Conservation (phyloP, 2,329 filamentous ascomycete species). For the Scedosporium aurantiacum region DNA sequence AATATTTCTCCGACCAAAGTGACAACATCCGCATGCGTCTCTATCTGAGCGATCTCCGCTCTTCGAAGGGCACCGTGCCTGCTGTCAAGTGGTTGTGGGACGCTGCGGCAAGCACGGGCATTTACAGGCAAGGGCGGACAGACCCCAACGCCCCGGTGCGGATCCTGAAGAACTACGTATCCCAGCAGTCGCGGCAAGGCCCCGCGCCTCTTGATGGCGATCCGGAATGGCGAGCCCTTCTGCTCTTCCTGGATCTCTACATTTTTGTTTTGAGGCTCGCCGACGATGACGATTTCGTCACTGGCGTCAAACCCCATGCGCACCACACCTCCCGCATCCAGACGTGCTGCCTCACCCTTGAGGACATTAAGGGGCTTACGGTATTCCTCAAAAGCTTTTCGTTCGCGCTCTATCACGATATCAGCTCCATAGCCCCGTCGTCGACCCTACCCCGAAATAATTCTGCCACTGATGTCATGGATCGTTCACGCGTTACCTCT, state of each 20-base stretch:
- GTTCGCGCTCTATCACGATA: slow-evolving; percentile 80
- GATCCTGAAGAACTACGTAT: slow-evolving; percentile 16
- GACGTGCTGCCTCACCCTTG: slow-evolving; percentile 57
- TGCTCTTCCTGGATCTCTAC: slow-evolving; percentile 90
- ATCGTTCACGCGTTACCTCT: slow-evolving; percentile 13
- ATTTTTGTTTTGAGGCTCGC: slow-evolving; percentile 85
- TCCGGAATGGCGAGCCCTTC: slow-evolving; percentile 76
- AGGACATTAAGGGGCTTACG: slow-evolving; percentile 63
- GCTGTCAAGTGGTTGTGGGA: slow-evolving; percentile 82
- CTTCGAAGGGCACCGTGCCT: slow-evolving; percentile 35
- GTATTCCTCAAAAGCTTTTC: slow-evolving; percentile 82
- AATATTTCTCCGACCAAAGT: slow-evolving; percentile 68
- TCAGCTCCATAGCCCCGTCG: slow-evolving; percentile 43
- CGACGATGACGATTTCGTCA: slow-evolving; percentile 92
- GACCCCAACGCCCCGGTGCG: slow-evolving; percentile 5
- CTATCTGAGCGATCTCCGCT: slow-evolving; percentile 61
- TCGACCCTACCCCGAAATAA: neutral
- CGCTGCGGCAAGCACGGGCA: slow-evolving; percentile 32
- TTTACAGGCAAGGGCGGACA: slow-evolving; percentile 10
- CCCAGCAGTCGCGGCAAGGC: slow-evolving; percentile 8
- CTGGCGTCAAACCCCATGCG: slow-evolving; percentile 35
- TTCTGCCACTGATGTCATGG: slow-evolving; percentile 1
- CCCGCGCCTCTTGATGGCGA: neutral
- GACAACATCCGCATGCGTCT: slow-evolving; percentile 94
- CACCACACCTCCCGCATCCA: slow-evolving; percentile 35